phyloP scores from a whole-genome alignment of 345 rosid genomes.

The Angophora floribunda region DNA sequence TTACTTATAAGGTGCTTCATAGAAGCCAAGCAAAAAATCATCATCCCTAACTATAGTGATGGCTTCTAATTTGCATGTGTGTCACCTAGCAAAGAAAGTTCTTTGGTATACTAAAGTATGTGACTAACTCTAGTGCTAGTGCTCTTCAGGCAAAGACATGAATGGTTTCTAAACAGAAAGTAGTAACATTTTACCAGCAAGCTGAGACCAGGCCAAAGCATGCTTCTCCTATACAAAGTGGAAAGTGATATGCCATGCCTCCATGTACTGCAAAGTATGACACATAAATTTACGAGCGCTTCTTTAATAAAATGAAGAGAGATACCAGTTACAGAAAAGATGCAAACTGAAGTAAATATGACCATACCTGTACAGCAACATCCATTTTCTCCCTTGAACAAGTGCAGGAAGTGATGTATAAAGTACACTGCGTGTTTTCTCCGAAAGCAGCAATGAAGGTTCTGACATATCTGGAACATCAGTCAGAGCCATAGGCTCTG shows the following conservation, averaged over 20 bases:
- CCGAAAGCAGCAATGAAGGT: constrained; percentile 76
- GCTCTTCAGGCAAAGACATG: background rate
- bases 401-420: constrained; percentile 80
- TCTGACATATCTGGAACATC: constrained; percentile 57
- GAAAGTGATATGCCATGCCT: constrained; percentile 94
- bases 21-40: background rate
- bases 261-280: constrained; percentile 65
- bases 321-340: background rate
- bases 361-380: constrained; percentile 75
- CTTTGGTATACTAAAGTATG: background rate
- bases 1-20: background rate
- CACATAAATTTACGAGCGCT: background rate
- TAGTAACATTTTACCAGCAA: constrained; percentile 40
- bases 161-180: background rate
- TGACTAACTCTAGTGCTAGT: background rate
- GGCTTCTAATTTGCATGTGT: background rate
- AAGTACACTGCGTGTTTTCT: constrained; percentile 44
- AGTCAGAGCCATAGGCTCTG: constrained; percentile 7
- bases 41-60: background rate
- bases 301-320: background rate
- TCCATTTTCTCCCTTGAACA: constrained; percentile 90
- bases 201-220: constrained; percentile 91
- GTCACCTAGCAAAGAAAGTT: background rate
- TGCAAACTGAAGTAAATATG: background rate
- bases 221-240: constrained; percentile 86